phyloP scores from a whole-genome alignment of 257 asterid genomes.

The Nicotiana noctiflora region DNA sequence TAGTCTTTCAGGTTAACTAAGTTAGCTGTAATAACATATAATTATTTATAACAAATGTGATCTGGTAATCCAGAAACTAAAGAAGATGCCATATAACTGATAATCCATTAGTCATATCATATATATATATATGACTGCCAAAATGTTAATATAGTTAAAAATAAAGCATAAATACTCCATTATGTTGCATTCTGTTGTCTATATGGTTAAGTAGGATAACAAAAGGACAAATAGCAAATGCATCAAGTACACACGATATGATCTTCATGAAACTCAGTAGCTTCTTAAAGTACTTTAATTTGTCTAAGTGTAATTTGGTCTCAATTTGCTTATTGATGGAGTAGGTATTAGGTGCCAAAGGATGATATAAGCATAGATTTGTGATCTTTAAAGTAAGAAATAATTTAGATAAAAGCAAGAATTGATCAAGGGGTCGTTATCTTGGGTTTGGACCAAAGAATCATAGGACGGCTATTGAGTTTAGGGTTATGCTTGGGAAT shows the following conservation, averaged over 20 bases:
- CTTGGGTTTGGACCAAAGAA: conserved; percentile 56
- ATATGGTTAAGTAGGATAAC: conserved; percentile 8
- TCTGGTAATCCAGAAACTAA: background rate
- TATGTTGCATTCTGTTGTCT: conserved; percentile 6
- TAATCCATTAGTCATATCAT: background rate
- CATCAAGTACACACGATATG: background rate
- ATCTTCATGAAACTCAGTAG: conserved; percentile 3
- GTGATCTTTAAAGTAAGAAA: background rate
- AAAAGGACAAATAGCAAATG: conserved; percentile 10
- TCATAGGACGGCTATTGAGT: conserved; percentile 67
- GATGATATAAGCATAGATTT: conserved; percentile 27
- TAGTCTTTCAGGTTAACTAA: background rate
- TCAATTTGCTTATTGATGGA: conserved; percentile 25
- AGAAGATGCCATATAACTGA: no score
- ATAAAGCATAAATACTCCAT: background rate
- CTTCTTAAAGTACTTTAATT: background rate
- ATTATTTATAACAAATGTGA: background rate
- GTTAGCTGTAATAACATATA: background rate
- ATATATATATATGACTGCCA: background rate
- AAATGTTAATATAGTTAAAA: background rate
- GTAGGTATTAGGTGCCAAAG: conserved; percentile 46
- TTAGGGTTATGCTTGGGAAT: conserved; percentile 45
- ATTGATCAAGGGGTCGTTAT: conserved; percentile 29
- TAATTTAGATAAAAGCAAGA: background rate
- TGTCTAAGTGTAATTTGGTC: background rate